Base-by-base conservation (phyloP, 2,329 filamentous ascomycete genomes). In the Aureobasidium subglaciale region DNA sequence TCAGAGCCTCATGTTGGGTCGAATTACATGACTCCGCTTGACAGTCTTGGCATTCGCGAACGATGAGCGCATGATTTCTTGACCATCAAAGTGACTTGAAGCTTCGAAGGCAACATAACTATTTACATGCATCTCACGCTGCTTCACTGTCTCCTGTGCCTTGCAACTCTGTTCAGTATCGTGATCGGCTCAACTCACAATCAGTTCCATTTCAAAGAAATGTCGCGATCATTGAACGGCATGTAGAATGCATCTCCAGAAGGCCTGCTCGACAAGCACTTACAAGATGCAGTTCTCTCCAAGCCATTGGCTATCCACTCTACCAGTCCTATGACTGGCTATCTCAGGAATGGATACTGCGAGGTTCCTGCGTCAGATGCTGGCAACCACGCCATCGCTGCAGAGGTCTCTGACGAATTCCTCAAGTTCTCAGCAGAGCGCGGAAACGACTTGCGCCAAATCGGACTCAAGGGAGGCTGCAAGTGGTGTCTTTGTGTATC, bases 401-500 rank as follows among this genome's bases (percentile, higher is more conserved):
- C 67, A 50, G 74, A 80, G 25, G 70, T 85, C 1, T 81, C 78
- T 8, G 74, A 82, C 57, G 77, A 81, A 61, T 85, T 85, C 66
- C 78, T 85, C 30, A 79, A 84, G 63, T 85, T 80, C 70, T 76
- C 75, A 29, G 80, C 81, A 16, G 71, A 73, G 4, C 74, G 75
- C 34, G 82, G 81, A 35, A 85, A 85, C 63, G 78, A 85, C 62
- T 70, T 85, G 30, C 74, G 80, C 22, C 62, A 67, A 5, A 73
- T 75, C 18, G 81, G 81, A 3, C 73, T 85, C 55, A 78, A 73
- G 18, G 77, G 71, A 11, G 81, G 82, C 7, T 83, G 81, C 63
- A 81, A 79, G 65, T 85, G 82, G 80, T 85, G 82, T 66, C 68
- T 85, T 5, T 85, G 82, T 63, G 81, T 80, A 2, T 71, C 67